phyloP scores from a whole-genome alignment of 2,329 filamentous ascomycete species.

The Trichoderma cornu-damae region DNA sequence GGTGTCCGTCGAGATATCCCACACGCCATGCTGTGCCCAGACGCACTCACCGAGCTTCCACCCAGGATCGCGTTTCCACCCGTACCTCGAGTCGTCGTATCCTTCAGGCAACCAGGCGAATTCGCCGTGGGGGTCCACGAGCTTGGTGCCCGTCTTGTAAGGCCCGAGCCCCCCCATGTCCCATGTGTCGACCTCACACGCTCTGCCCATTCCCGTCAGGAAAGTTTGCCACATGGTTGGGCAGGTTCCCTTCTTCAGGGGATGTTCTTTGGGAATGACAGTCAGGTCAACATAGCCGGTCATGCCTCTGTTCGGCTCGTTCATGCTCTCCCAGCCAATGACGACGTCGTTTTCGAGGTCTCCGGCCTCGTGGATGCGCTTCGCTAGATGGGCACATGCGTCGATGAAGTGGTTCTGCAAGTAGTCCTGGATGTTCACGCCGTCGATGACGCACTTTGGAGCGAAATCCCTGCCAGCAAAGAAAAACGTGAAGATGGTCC shows the following conservation, averaged over 20 bases:
- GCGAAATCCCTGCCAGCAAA: conserved; percentile 89
- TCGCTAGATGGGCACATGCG: conserved; percentile 75
- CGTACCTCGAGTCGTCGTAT: conserved; percentile 82
- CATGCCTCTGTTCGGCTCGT: conserved; percentile 88
- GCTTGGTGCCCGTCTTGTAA: conserved; percentile 74
- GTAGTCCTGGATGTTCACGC: conserved; percentile 94
- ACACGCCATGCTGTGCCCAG: conserved; percentile 95
- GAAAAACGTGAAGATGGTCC: conserved; percentile 91
- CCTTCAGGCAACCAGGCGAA: conserved; percentile 76
- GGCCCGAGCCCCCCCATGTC: conserved; percentile 91
- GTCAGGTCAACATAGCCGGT: conserved; percentile 79
- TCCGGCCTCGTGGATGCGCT: conserved; percentile 81
- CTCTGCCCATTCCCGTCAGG: conserved; percentile 81
- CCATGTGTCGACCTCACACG: conserved; percentile 86
- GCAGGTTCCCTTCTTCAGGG: conserved; percentile 84
- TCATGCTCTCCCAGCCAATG: conserved; percentile 93
- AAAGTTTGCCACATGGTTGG: conserved; percentile 94
- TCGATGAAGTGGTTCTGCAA: conserved; percentile 79
- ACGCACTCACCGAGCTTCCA: conserved; percentile 95
- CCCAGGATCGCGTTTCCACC: conserved; percentile 77
- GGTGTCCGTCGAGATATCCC: conserved; percentile 75
- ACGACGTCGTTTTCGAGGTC: conserved; percentile 82
- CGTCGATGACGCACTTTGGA: conserved; percentile 91
- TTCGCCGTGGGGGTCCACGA: conserved; percentile 85
- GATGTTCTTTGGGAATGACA: conserved; percentile 77